These are phyloP conservation scores for Plasmodium fragile DNA, from an alignment of 169 alveolate genomes.

Conservation along the genomic window DNA sequence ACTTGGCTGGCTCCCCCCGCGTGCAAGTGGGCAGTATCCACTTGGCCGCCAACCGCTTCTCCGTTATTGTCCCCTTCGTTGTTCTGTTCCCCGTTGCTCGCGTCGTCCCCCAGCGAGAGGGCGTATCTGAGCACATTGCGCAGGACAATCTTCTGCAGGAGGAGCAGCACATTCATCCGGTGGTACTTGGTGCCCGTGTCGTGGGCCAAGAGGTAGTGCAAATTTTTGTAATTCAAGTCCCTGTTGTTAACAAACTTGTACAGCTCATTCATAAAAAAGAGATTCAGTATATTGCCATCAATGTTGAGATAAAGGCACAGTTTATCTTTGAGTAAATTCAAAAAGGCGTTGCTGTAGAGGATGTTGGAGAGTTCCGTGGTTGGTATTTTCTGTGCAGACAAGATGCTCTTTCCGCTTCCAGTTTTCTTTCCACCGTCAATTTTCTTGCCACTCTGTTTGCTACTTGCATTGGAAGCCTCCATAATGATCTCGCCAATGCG, in stretches of 20 bases:
- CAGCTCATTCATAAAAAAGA: constrained; percentile 23
- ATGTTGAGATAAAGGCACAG: constrained; percentile 30
- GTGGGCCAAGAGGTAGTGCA: constrained; percentile 7
- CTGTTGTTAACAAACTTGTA: constrained; percentile 22
- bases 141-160: constrained; percentile 20
- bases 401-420: background rate
- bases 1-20: background rate
- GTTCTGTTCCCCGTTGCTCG: background rate
- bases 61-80: too few species aligned
- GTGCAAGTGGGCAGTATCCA: background rate
- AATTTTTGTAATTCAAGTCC: constrained; percentile 11
- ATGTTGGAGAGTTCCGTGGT: background rate
- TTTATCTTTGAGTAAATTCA: constrained; percentile 19
- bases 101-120: background rate
- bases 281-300: constrained; percentile 21
- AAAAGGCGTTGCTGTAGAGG: constrained; percentile 11
- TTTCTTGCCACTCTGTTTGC: background rate
- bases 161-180: constrained; percentile 13
- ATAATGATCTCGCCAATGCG: background rate
- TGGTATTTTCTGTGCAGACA: background rate
- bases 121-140: constrained; percentile 15
- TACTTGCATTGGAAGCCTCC: background rate
- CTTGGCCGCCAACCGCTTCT: background rate
- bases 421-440: background rate
- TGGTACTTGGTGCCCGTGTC: background rate